Base-by-base conservation (phyloP, 2,329 filamentous ascomycete genomes). In the Cordyceps pruinosa region DNA sequence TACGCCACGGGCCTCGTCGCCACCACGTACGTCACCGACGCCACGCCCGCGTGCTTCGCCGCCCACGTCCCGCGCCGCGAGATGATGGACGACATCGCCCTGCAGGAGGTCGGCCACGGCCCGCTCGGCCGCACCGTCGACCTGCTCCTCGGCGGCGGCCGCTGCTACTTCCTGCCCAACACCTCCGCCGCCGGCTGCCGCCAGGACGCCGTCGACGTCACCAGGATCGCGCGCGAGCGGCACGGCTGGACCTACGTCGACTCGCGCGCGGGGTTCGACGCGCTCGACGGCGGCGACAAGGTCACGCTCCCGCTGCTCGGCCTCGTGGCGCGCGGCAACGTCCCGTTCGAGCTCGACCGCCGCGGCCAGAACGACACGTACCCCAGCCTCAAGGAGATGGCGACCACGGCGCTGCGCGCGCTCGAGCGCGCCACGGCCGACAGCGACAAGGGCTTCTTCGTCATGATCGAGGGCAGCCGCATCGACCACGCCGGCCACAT, bases 381-480 rank as follows among this genome's bases (percentile, higher is more conserved):
- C 68, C 94, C 94, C 4, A 93, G 90, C 17, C 77, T 99, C 41
- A 88, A 89, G 68, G 92, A 97, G 72, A 97, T 97, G 91, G 84
- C 93, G 9, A 80, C 81, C 63, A 90, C 89, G 17, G 93, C 94
- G 1, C 77, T 99, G 60, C 83, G 80, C 15, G 85, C 89, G 1
- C 81, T 99, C 25, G 87, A 88, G 61, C 84, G 85, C 59, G 94
- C 92, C 0, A 97, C 94, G 0, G 79, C 83, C 66, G 79, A 92
- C 67, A 90, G 83, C 61, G 90, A 97, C 42, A 85, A 95, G 72
- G 94, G 94, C 5, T 99, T 97, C 78, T 99, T 99, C 74, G 78
- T 99, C 65, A 96, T 99, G 93, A 95, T 99, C 60, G 94, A 99
- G 72, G 94, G 92, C 5, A 96, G 90, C 65, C 82, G 94, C 42